Conservation (phyloP, 768 basidiomycete species). For the Suillus americanus region DNA sequence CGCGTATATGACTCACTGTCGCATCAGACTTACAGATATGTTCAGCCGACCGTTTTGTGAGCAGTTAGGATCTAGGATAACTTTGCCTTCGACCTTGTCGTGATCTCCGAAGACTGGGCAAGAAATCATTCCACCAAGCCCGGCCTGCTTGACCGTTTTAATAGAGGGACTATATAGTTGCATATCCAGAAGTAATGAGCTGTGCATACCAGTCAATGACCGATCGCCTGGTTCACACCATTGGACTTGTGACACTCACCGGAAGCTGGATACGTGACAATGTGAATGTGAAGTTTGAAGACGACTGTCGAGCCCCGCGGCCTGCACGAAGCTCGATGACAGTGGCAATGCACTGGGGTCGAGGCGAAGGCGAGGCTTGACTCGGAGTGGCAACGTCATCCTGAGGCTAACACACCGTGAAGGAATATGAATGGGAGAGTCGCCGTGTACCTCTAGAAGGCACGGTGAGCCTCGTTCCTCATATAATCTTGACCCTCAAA, state of each 20-base stretch:
- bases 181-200: conserved; percentile 57
- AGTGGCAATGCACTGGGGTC: conserved; percentile 17
- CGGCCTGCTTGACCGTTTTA: conserved; percentile 39
- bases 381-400: conserved; percentile 17
- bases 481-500: conserved; percentile 19
- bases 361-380: conserved; percentile 20
- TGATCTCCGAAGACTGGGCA: conserved; percentile 59
- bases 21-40: conserved; percentile 44
- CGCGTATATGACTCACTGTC: background rate
- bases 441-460: background rate
- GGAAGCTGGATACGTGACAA: conserved; percentile 42
- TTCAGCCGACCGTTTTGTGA: conserved; percentile 55
- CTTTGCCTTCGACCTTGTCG: conserved; percentile 59
- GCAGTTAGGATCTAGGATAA: conserved; percentile 54
- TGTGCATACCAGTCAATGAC: conserved; percentile 23
- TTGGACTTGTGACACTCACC: conserved; percentile 33
- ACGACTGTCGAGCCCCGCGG: conserved; percentile 21
- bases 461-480: conserved; percentile 1
- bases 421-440: background rate
- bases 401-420: background rate
- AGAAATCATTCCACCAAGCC: conserved; percentile 24
- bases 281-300: conserved; percentile 35
- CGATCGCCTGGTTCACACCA: background rate
- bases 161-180: conserved; percentile 64
- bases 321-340: conserved; percentile 35